These are phyloP conservation scores for Colletotrichum orbiculare DNA, from an alignment of 2,329 filamentous ascomycete genomes.

Conservation along the genomic window DNA sequence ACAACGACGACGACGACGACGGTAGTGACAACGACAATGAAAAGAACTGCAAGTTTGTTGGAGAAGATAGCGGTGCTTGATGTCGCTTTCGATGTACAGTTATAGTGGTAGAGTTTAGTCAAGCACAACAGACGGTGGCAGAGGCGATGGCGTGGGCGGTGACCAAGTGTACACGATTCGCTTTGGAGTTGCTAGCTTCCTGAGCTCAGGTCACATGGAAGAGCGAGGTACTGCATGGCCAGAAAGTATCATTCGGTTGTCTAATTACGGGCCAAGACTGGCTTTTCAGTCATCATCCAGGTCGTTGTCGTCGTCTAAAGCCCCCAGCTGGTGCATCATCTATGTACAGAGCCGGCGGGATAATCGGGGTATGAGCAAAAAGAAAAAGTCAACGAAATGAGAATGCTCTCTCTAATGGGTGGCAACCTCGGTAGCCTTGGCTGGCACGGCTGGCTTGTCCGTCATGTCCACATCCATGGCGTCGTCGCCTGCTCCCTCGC, in stretches of 20 bases:
- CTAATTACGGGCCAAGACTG: conserved; percentile 8
- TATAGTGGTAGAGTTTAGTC: no score
- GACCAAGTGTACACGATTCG: neutral
- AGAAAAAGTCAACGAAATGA: conserved; percentile 17
- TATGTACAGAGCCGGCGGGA: conserved; percentile 23
- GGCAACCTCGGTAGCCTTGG: conserved; percentile 46
- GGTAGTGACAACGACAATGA: neutral
- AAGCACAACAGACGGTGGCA: neutral
- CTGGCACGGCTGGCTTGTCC: conserved; percentile 48
- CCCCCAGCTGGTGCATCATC: conserved; percentile 32
- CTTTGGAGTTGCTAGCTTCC: no score
- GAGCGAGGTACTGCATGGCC: no score
- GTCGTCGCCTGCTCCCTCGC: conserved; percentile 47
- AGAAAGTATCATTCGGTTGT: no score
- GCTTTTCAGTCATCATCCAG: conserved; percentile 35
- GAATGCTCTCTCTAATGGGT: conserved; percentile 31
- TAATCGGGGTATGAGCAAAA: conserved; percentile 36
- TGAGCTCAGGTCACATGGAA: no score
- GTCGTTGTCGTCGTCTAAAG: conserved; percentile 37
- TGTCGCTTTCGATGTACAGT: neutral
- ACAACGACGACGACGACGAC: no score
- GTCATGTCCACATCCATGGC: conserved; percentile 62
- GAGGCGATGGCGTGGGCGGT: neutral
- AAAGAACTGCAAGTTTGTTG: neutral
- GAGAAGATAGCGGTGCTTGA: neutral